Evolutionary conservation across 78 protist genomes (phyloP), one percentile per base, ranked within the genome.

Genomic region (Salpingoeca rosetta): DNA sequence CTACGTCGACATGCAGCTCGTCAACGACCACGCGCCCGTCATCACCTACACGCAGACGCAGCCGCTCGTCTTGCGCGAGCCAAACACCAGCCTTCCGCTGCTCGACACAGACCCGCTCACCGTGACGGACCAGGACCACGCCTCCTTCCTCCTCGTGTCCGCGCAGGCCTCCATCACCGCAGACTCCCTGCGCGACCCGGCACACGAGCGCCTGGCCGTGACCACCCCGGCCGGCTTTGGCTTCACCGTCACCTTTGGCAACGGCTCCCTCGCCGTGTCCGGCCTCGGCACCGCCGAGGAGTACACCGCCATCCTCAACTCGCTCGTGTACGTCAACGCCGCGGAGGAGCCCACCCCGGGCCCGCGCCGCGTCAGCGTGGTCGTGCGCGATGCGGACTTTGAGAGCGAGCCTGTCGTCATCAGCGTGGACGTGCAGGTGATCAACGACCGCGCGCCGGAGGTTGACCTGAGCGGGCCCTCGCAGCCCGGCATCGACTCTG

Each of bases 1-100:
- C 40, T 1, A 11, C 42, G 35, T 76, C 27, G 2, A 3, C 40
- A 35, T 76, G n/a, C 38, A 35, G 1, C 12, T 41, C 80, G 22
- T 76, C 80, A 76, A 76, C 42, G 80, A 76, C 80, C 12, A 76
- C 40, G 80, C 80, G 43, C 80, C 80, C 42, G 80, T 76, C 42
- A 2, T 76, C 24, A 37, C 80, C 40, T 38, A 3, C 17, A 36
- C 80, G 7, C 65, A 7, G 17, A 51, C 65, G 31, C 31, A 7
- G 17, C 65, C 65, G 17, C 65, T 7, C 65, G 65, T 51, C n/a
- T n/a, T n/a, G n/a, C n/a, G n/a, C n/a, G n/a, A n/a, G 76, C 3
- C 76, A 2, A 35, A 35, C 2, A 11, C 25, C 28, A 72, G 37
- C 10, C 12, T 35, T 28, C 28, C 38, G 76, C 12, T 72, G n/a